Conservation (phyloP, 192 early-diverging fungal species). For the Backusella westeae region DNA sequence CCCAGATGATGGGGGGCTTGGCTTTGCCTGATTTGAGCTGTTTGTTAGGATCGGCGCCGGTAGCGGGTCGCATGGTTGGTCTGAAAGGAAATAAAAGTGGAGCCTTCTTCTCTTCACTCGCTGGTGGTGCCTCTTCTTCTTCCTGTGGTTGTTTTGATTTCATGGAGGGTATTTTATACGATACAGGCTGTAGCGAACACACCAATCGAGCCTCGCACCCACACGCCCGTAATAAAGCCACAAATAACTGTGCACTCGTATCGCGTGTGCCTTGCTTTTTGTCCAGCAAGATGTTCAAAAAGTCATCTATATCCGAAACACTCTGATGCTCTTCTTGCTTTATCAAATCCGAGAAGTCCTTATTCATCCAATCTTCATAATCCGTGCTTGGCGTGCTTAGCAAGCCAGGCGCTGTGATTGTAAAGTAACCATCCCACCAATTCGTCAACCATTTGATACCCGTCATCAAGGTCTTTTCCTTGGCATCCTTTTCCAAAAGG, state of each 20-base stretch:
- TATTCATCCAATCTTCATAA: background rate
- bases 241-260: slow-evolving; percentile 50
- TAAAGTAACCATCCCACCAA: slow-evolving; percentile 38
- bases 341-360: background rate
- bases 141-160: slow-evolving; percentile 15
- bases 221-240: slow-evolving; percentile 42
- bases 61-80: background rate
- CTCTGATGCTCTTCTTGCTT: slow-evolving; percentile 11
- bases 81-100: slow-evolving; percentile 1
- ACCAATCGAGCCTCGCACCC: slow-evolving; percentile 59
- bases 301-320: slow-evolving; percentile 13
- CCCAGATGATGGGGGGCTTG: slow-evolving; percentile 61
- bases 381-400: background rate
- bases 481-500: background rate
- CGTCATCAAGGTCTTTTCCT: slow-evolving; percentile 5
- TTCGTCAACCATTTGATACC: slow-evolving; percentile 14
- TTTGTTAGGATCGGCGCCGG: background rate
- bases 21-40: background rate
- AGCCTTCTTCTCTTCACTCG: background rate
- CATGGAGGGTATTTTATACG: slow-evolving; percentile 48
- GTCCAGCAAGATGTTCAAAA: slow-evolving; percentile 17
- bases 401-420: slow-evolving; percentile 20
- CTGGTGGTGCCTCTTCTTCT: background rate
- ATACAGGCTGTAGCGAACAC: slow-evolving; percentile 61
- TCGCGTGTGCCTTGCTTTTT: slow-evolving; percentile 35